A percentile compares a stretch with the other conserved stretches of the same genome.
Evolutionary conservation across 495 filamentous ascomycete genomes (phyloP).

Genomic region (Neurospora sp.): DNA sequence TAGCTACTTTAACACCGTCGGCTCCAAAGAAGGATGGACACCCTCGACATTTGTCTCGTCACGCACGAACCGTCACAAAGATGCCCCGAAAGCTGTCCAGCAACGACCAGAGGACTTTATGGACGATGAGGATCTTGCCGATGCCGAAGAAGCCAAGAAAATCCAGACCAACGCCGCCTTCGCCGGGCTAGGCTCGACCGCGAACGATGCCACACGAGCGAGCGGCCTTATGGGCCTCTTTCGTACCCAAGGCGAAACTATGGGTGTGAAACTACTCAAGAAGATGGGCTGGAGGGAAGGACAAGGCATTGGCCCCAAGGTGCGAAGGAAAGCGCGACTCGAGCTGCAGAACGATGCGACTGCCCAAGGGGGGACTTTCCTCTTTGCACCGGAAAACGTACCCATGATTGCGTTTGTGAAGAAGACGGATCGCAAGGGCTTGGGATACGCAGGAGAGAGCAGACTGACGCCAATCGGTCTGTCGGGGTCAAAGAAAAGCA

Average conservation of each 20-base stretch:
- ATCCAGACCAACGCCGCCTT: slow-evolving; percentile 65
- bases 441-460: slow-evolving; percentile 67
- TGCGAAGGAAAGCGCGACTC: slow-evolving; percentile 65
- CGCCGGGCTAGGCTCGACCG: slow-evolving; percentile 64
- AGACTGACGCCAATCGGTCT: slow-evolving; percentile 30
- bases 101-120: slow-evolving; percentile 87
- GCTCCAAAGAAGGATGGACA: slow-evolving; percentile 96
- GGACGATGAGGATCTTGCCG: slow-evolving; percentile 93
- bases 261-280: slow-evolving; percentile 78
- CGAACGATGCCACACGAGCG: slow-evolving; percentile 42
- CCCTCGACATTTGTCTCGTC: slow-evolving; percentile 89
- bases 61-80: slow-evolving; percentile 64
- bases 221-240: slow-evolving; percentile 64
- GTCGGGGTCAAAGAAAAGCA: slow-evolving; percentile 8
- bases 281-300: slow-evolving; percentile 96
- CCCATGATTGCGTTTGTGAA: slow-evolving; percentile 61
- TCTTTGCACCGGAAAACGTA: slow-evolving; percentile 86
- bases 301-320: slow-evolving; percentile 82
- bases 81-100: slow-evolving; percentile 40
- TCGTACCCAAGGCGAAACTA: slow-evolving; percentile 66
- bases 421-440: slow-evolving; percentile 72
- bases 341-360: slow-evolving; percentile 39
- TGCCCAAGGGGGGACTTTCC: slow-evolving; percentile 45
- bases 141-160: slow-evolving; percentile 64
- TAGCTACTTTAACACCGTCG: slow-evolving; percentile 96